A percentile compares a stretch with the other conserved stretches of the same genome.
phyloP scores from a whole-genome alignment of 176 grass and related monocot genomes.

The Urochloa ruziziensis region DNA sequence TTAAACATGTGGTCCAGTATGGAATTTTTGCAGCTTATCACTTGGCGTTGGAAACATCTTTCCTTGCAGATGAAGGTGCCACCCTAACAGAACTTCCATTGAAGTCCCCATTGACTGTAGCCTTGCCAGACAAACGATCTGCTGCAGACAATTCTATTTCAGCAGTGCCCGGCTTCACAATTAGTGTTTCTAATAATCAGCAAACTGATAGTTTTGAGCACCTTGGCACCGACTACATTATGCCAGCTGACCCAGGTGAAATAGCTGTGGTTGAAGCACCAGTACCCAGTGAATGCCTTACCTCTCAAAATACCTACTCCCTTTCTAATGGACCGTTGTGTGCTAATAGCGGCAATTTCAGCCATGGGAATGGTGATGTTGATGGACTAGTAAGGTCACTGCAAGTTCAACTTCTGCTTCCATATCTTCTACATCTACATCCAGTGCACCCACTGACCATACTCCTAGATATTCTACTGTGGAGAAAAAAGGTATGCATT shows the following conservation, averaged over 20 bases:
- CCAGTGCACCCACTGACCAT: conserved; percentile 16
- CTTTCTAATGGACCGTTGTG: conserved; percentile 11
- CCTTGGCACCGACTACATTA: conserved; percentile 11
- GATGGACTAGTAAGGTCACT: conserved; percentile 30
- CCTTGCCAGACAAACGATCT: conserved; percentile 68
- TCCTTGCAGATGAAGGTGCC: conserved; percentile 94
- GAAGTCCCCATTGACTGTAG: conserved; percentile 74
- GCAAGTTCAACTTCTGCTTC: conserved; percentile 23
- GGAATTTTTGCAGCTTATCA: conserved; percentile 98
- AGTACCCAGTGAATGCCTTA: conserved; percentile 29
- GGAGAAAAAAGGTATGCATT: conserved; percentile 48
- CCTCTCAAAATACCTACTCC: conserved; percentile 22
- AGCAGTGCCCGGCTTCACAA: conserved; percentile 57
- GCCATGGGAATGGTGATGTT: conserved; percentile 26
- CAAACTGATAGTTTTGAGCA: conserved; percentile 36
- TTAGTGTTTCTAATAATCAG: conserved; percentile 30
- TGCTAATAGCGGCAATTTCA: conserved; percentile 25
- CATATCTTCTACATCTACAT: conserved; percentile 30
- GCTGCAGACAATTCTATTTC: conserved; percentile 71
- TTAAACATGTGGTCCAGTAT: conserved; percentile 90
- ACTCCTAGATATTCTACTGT: conserved; percentile 28
- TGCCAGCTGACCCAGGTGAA: conserved; percentile 26
- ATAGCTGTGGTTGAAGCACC: conserved; percentile 8
- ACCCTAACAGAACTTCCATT: conserved; percentile 70
- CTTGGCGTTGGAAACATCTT: conserved; percentile 93